phyloP scores from a whole-genome alignment of 305 asterid species.

The Rubia peregrina region DNA sequence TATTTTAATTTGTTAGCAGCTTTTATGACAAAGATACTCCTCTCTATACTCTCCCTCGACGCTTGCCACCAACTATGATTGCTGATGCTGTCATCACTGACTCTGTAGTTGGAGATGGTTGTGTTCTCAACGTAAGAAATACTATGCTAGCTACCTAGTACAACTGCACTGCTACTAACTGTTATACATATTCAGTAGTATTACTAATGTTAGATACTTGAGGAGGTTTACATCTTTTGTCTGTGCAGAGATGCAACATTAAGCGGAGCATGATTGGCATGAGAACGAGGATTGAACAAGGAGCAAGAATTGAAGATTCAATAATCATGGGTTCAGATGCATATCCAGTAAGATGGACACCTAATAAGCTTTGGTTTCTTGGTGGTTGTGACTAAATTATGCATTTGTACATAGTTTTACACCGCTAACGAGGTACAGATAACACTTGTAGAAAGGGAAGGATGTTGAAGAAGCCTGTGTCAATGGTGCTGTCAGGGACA shows the following conservation, averaged over 20 bases:
- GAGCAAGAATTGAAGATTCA: conserved; percentile 67
- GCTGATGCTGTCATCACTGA: conserved; percentile 59
- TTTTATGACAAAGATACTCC: conserved; percentile 58
- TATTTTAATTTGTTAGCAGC: conserved; percentile 25
- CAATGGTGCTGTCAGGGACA: conserved; percentile 12
- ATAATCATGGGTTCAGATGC: conserved; percentile 65
- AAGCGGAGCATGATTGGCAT: conserved; percentile 64
- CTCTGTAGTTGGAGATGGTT: conserved; percentile 69
- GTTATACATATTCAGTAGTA: neutral
- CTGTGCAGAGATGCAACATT: conserved; percentile 62
- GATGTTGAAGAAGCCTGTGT: conserved; percentile 19
- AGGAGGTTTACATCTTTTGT: neutral
- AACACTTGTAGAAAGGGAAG: conserved; percentile 14
- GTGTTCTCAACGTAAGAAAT: conserved; percentile 60
- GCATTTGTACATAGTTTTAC: neutral
- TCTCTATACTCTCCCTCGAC: conserved; percentile 71
- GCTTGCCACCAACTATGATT: conserved; percentile 70
- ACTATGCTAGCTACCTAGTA: neutral
- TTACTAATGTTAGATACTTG: neutral
- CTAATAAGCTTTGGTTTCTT: neutral
- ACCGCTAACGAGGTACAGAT: neutral
- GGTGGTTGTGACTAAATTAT: neutral
- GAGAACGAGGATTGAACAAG: conserved; percentile 53
- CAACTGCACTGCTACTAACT: neutral
- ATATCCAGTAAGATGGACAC: conserved; percentile 42